phyloP scores from a whole-genome alignment of 495 filamentous ascomycete species.

The Podospora tetraspora region DNA sequence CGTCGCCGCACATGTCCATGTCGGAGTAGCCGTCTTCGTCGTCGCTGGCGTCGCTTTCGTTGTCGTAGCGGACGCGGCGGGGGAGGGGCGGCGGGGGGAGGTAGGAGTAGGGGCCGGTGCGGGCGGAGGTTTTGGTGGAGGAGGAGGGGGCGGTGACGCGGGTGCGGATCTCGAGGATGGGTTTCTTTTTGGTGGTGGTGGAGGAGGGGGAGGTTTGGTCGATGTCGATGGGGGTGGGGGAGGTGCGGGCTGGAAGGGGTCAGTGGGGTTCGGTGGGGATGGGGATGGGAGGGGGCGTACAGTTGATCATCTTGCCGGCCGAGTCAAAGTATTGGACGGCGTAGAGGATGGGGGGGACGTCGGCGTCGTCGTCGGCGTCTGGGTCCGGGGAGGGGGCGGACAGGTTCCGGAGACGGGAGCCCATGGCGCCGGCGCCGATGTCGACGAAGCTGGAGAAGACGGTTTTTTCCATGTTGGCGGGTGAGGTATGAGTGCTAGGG shows the following conservation, averaged over 20 bases:
- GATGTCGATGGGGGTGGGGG: conserved; percentile 27
- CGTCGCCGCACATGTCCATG: not conserved
- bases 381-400: conserved; percentile 1
- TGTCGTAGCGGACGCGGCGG: not conserved
- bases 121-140: conserved; percentile 19
- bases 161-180: conserved; percentile 35
- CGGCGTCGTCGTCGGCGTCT: conserved; percentile 16
- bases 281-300: not conserved
- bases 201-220: conserved; percentile 2
- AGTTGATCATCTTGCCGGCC: conserved; percentile 3
- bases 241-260: conserved; percentile 21
- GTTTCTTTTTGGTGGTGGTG: conserved; percentile 18
- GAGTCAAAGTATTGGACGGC: conserved; percentile 7
- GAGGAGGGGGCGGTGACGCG: conserved; percentile 12
- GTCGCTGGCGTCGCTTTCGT: not conserved
- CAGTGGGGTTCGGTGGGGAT: not conserved
- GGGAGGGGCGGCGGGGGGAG: not conserved
- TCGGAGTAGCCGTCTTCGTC: not conserved
- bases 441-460: conserved; percentile 12
- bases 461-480: not conserved
- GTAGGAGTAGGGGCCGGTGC: conserved; percentile 6
- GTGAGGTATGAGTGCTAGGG: not conserved
- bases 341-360: conserved; percentile 12
- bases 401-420: conserved; percentile 1
- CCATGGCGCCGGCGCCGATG: not conserved